These are phyloP conservation scores for Backusella circina DNA, from an alignment of 192 early-diverging fungal genomes.

Conservation along the genomic window DNA sequence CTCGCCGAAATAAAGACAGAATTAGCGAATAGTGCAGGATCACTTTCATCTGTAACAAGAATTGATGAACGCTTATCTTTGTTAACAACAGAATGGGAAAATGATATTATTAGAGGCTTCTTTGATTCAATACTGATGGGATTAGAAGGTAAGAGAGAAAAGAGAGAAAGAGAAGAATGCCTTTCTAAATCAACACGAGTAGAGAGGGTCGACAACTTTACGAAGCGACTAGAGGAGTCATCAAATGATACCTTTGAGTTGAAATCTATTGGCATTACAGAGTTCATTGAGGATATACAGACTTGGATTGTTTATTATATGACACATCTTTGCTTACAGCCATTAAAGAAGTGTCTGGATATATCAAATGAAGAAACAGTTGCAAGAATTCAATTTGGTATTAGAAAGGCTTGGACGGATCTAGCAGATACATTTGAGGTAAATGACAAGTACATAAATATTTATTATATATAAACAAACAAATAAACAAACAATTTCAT, in stretches of 20 bases:
- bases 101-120: constrained; percentile 2
- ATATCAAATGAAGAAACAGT: constrained; percentile 32
- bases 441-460: background rate
- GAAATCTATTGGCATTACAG: background rate
- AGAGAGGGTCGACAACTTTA: background rate
- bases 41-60: constrained; percentile 20
- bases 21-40: constrained; percentile 13
- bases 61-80: constrained; percentile 18
- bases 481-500: background rate
- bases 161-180: background rate
- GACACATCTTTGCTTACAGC: constrained; percentile 25
- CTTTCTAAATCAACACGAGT: background rate
- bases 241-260: background rate
- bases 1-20: constrained; percentile 3
- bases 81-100: constrained; percentile 17
- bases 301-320: constrained; percentile 4
- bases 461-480: background rate
- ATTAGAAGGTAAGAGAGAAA: constrained; percentile 2
- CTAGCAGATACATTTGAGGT: constrained; percentile 33
- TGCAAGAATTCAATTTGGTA: constrained; percentile 29
- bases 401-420: constrained; percentile 39
- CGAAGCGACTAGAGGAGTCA: background rate
- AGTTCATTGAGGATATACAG: constrained; percentile 2
- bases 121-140: constrained; percentile 9
- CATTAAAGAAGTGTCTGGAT: constrained; percentile 41